Conservation (phyloP, 176 grass and related monocot genomes). For the Poa pratensis region DNA sequence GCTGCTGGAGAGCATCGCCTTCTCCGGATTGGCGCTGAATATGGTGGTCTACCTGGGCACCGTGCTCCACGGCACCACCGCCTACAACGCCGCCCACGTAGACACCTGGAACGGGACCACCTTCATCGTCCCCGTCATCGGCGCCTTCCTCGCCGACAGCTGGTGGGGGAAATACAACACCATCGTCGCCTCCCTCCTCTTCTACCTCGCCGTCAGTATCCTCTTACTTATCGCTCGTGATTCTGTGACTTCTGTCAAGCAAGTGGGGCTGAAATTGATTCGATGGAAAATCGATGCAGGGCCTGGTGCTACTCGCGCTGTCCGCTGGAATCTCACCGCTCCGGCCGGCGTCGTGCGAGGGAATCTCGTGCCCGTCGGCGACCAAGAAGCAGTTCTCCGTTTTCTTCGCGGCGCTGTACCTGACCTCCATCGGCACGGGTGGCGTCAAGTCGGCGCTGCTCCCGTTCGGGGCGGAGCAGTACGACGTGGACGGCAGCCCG, state of each 20-base stretch:
- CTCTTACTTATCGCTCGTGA: neutral
- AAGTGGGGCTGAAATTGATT: neutral
- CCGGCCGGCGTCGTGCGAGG: conserved; percentile 56
- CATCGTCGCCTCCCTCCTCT: conserved; percentile 53
- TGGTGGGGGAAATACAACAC: conserved; percentile 77
- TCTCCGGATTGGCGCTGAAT: conserved; percentile 59
- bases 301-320: conserved; percentile 61
- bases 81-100: conserved; percentile 75
- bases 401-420: conserved; percentile 71
- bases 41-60: conserved; percentile 73
- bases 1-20: conserved; percentile 73
- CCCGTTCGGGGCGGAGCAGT: conserved; percentile 89
- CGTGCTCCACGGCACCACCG: conserved; percentile 62
- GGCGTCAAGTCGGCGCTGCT: conserved; percentile 77
- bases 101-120: conserved; percentile 82
- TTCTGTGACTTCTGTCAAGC: neutral
- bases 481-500: conserved; percentile 48
- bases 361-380: conserved; percentile 49
- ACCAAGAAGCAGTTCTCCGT: conserved; percentile 50
- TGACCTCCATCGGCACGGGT: conserved; percentile 73
- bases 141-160: conserved; percentile 72
- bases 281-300: conserved; percentile 41
- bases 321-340: conserved; percentile 60
- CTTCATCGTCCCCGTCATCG: conserved; percentile 71
- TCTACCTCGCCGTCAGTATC: conserved; percentile 64